Conservation (phyloP, 805 yeast species). For the Zygosaccharomyces bisporus region DNA sequence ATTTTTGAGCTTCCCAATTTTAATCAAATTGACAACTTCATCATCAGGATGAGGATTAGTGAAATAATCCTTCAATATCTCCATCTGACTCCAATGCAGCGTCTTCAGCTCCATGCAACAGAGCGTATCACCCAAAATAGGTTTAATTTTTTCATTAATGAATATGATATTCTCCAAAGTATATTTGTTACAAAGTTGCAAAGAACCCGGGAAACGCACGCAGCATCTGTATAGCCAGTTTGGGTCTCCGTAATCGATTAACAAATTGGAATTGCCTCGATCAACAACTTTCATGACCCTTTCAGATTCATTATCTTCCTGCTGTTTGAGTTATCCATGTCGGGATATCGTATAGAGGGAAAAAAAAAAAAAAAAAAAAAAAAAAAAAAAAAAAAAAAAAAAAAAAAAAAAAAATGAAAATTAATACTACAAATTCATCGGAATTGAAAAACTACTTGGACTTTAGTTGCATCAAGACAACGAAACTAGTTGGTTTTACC, state of each 20-base stretch:
- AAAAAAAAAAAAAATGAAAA: background rate
- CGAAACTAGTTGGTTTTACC: background rate
- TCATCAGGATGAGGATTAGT: constrained; percentile 19
- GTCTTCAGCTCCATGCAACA: constrained; percentile 17
- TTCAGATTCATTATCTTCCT: no score
- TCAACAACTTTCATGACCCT: constrained; percentile 21
- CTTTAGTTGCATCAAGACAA: background rate
- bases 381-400: constrained; percentile 3
- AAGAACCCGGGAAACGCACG: constrained; percentile 17
- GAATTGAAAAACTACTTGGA: background rate
- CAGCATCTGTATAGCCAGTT: constrained; percentile 25
- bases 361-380: background rate
- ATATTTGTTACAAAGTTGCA: constrained; percentile 24
- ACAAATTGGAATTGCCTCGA: constrained; percentile 30
- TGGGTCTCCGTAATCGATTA: constrained; percentile 20
- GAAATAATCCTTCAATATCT: constrained; percentile 8
- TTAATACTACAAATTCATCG: background rate
- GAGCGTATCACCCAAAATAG: constrained; percentile 15
- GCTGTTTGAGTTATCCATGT: no score
- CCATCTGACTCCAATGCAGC: constrained; percentile 5
- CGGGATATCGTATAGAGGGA: constrained; percentile 5
- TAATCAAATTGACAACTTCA: constrained; percentile 13
- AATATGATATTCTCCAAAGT: constrained; percentile 20
- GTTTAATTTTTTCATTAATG: constrained; percentile 12
- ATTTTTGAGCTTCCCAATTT: constrained; percentile 22